Evolutionary conservation across 1,139 yeast genomes (phyloP), one percentile per base, ranked within the genome.

Genomic region (Saccharomyces hybrid): DNA sequence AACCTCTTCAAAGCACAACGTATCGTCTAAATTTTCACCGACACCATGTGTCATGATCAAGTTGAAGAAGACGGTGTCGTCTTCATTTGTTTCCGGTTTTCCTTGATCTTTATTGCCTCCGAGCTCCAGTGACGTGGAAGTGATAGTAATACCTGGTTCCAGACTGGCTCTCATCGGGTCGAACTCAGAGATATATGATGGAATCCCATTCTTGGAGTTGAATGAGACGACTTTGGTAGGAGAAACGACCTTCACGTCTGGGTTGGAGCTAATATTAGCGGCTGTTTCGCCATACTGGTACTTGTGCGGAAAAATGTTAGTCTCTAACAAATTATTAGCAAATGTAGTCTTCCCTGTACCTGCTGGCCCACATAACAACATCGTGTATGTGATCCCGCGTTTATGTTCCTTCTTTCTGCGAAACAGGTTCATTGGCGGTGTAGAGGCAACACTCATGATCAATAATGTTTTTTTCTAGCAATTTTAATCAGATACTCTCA

Each of bases 271-370:
- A 13, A 13, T 20, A 34, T 28, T 41, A 8, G 42, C 41, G 2
- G 64, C 46, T 46, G 53, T 28, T 58, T 57, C 16, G 61, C 61
- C 26, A 61, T 68, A 50, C 60, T 60, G 44, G 69, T 75, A 86
- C 56, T 82, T 77, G 63, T 84, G 88, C 28, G 81, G 77, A 60
- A 85, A 69, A 47, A 85, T 77, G 56, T 78, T 79, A 49, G 82
- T 80, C 65, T 82, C 86, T 58, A 86, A 70, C 53, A 91, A 73
- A 51, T 95, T 82, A 71, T 89, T 88, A 58, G 89, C 77, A 64
- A 90, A 88, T 0, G 95, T 83, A 2, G 95, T 79, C 68, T 90
- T 88, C 4, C 97, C 97, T 0, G 85, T 76, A 2, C 96, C 96
- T 11, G 84, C 75, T 9, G 78, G 76, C 4, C 97, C 97, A 32